These are phyloP conservation scores for Mallotus repandus DNA, from an alignment of 441 rosid species.

Conservation along the genomic window DNA sequence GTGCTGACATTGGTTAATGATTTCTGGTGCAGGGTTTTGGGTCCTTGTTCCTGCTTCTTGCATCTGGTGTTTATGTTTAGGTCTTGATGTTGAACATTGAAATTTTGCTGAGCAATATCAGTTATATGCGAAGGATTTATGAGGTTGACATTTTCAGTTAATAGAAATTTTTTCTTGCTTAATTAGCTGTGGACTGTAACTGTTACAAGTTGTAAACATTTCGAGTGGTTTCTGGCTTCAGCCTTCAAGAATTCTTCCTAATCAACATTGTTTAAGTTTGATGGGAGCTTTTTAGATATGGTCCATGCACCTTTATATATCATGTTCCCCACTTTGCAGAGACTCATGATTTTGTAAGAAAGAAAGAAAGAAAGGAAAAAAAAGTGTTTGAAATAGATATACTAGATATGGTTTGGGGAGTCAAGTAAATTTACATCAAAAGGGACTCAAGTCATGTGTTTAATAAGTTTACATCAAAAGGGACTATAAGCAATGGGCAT, in stretches of 20 bases:
- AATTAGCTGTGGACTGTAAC: constrained; percentile 11
- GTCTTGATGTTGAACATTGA: constrained; percentile 11
- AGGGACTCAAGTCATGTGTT: no score
- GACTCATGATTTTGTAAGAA: no score
- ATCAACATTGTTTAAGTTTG: constrained; percentile 27
- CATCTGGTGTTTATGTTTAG: constrained; percentile 86
- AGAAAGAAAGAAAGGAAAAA: no score
- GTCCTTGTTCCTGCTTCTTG: constrained; percentile 83
- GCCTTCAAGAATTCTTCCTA: not conserved
- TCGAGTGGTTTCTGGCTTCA: not conserved
- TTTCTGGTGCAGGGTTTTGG: constrained; percentile 80
- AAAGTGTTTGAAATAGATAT: no score
- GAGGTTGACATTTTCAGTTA: constrained; percentile 17
- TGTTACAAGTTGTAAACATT: not conserved
- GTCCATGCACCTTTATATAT: no score
- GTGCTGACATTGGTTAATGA: constrained; percentile 14
- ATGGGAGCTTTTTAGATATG: constrained; percentile 18
- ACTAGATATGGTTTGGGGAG: no score
- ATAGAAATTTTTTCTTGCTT: not conserved
- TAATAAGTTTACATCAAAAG: no score
- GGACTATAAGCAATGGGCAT: no score
- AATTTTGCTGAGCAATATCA: constrained; percentile 18
- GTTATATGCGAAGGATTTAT: constrained; percentile 11
- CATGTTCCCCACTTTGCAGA: no score
- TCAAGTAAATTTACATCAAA: no score